Evolutionary conservation across 805 yeast genomes (phyloP).

Genomic region (Sugiyamaella lignohabitans): DNA sequence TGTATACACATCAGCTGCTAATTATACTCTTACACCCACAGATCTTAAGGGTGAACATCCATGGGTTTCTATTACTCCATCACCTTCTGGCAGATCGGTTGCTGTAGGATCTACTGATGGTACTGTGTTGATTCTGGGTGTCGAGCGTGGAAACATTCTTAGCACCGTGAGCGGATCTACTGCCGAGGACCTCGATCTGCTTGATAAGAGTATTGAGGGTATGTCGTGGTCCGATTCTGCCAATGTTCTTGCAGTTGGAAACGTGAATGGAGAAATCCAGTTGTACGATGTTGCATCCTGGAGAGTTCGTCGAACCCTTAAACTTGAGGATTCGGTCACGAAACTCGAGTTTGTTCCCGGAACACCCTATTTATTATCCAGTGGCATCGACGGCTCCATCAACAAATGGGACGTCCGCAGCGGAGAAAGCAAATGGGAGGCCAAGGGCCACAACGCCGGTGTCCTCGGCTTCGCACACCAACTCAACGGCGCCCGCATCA

Average conservation of each 20-base stretch:
- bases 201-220: constrained; percentile 63
- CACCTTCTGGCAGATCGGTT: constrained; percentile 45
- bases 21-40: constrained; percentile 38
- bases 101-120: constrained; percentile 92
- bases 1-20: constrained; percentile 65
- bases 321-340: constrained; percentile 77
- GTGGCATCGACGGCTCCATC: constrained; percentile 79
- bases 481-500: constrained; percentile 57
- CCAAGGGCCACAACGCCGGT: constrained; percentile 93
- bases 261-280: constrained; percentile 81
- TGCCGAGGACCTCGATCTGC: constrained; percentile 41
- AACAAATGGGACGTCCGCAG: constrained; percentile 87
- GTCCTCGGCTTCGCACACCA: constrained; percentile 75
- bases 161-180: constrained; percentile 58
- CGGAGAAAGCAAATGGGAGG: constrained; percentile 68
- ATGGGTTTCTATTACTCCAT: constrained; percentile 69
- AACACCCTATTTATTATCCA: constrained; percentile 49
- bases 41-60: constrained; percentile 78
- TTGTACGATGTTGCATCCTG: constrained; percentile 80
- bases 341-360: constrained; percentile 58
- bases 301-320: constrained; percentile 70
- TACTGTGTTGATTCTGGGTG: constrained; percentile 67
- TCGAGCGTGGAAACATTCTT: constrained; percentile 65
- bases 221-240: constrained; percentile 67
- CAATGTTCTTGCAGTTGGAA: constrained; percentile 74